Evolutionary conservation across 495 filamentous ascomycete species (phyloP).

Genomic region (Cudoniella acicularis): DNA sequence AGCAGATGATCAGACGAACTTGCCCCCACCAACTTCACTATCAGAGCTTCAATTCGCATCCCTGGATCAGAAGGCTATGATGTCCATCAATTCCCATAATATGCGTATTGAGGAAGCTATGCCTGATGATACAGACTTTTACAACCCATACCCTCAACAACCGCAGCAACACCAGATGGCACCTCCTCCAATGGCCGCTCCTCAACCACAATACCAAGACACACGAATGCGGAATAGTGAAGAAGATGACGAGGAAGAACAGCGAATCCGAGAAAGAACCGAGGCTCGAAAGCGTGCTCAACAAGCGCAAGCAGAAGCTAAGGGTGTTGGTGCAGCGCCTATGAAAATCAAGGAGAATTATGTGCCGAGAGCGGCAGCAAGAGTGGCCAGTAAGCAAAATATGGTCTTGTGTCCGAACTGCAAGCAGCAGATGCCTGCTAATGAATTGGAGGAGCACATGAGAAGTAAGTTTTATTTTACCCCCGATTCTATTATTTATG

Average conservation of each 20-base stretch:
- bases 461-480: slow-evolving; percentile 71
- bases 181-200: slow-evolving; percentile 20
- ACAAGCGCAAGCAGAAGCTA: slow-evolving; percentile 73
- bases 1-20: slow-evolving; percentile 76
- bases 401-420: slow-evolving; percentile 89
- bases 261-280: slow-evolving; percentile 61
- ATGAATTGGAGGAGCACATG: slow-evolving; percentile 92
- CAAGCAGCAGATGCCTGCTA: slow-evolving; percentile 77
- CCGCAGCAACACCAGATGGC: slow-evolving; percentile 33
- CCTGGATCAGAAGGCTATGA: slow-evolving; percentile 87
- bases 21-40: slow-evolving; percentile 84
- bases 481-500: too few relatives aligned
- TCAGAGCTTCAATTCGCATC: slow-evolving; percentile 90
- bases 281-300: slow-evolving; percentile 69
- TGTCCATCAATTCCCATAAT: slow-evolving; percentile 68
- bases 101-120: slow-evolving; percentile 94
- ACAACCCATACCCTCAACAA: slow-evolving; percentile 51
- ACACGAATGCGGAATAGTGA: slow-evolving; percentile 29
- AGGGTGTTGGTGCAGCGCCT: slow-evolving; percentile 55
- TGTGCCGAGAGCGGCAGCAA: slow-evolving; percentile 76
- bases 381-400: slow-evolving; percentile 58
- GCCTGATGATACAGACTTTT: slow-evolving; percentile 70
- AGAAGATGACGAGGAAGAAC: slow-evolving; percentile 63
- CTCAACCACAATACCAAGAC: slow-evolving; percentile 25
- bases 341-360: slow-evolving; percentile 95